phyloP scores from a whole-genome alignment of 768 basidiomycete genomes.

The Leccinum longicurvipes region DNA sequence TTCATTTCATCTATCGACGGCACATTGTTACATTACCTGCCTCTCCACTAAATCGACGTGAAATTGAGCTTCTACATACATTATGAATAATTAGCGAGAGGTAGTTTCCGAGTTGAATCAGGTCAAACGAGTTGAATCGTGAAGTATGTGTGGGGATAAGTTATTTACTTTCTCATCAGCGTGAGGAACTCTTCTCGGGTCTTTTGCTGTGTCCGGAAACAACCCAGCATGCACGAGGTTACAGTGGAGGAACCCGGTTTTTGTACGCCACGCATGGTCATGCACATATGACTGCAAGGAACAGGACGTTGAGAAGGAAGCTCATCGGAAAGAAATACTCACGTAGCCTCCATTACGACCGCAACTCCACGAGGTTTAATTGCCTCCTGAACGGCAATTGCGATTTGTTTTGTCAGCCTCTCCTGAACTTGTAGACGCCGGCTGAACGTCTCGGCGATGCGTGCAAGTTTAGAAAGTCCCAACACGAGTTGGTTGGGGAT shows the following conservation, averaged over 20 bases:
- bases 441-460: conserved; percentile 96
- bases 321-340: conserved; percentile 34
- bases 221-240: conserved; percentile 97
- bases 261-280: conserved; percentile 99
- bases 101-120: conserved; percentile 34
- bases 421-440: conserved; percentile 97
- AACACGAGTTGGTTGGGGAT: conserved; percentile 94
- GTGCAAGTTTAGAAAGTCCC: conserved; percentile 92
- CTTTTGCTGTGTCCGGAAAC: conserved; percentile 98
- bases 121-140: conserved; percentile 50
- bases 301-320: conserved; percentile 9
- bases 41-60: conserved; percentile 9
- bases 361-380: conserved; percentile 97
- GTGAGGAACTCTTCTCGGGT: conserved; percentile 96
- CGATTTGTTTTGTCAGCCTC: conserved; percentile 95
- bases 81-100: conserved; percentile 23
- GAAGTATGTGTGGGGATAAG: background rate
- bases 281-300: conserved; percentile 80
- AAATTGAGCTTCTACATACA: conserved; percentile 12
- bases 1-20: conserved; percentile 6
- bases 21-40: conserved; percentile 17
- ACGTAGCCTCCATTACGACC: conserved; percentile 99
- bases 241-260: conserved; percentile 95
- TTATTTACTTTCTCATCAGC: conserved; percentile 54
- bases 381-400: conserved; percentile 96